A percentile compares a stretch with the other conserved stretches of the same genome.
Conservation (phyloP, 2,329 filamentous ascomycete species). For the Dactylellina drechsleri region DNA sequence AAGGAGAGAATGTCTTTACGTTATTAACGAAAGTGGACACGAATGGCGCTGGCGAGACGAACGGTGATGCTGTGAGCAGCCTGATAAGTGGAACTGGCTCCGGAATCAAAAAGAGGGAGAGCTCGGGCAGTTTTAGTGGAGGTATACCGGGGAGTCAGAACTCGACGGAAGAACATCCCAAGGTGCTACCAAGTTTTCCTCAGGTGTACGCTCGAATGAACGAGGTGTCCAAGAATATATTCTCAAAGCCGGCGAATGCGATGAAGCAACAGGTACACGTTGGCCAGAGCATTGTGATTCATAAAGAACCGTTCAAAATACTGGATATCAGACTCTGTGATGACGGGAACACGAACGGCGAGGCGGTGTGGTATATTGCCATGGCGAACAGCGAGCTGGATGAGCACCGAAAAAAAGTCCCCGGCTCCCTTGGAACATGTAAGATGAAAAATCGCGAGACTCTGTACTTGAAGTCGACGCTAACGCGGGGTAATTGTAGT, state of each 20-base stretch:
- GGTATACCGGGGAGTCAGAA: conserved; percentile 4
- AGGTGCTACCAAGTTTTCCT: conserved; percentile 56
- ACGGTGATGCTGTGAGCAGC: conserved; percentile 34
- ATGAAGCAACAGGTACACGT: conserved; percentile 59
- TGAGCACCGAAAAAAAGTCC: conserved; percentile 38
- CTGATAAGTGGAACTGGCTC: conserved; percentile 46
- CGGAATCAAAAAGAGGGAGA: conserved; percentile 51
- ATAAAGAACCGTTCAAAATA: conserved; percentile 55
- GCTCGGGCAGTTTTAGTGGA: conserved; percentile 41
- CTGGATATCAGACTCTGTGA: conserved; percentile 55
- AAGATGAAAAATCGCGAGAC: conserved; percentile 2
- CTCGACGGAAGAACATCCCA: conserved; percentile 22
- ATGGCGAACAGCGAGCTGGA: conserved; percentile 53
- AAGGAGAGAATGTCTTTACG: conserved; percentile 58
- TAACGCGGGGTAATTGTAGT: conserved; percentile 36
- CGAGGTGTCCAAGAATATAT: conserved; percentile 58
- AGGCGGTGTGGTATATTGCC: conserved; percentile 50
- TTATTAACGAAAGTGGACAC: conserved; percentile 54
- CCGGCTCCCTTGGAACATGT: conserved; percentile 31
- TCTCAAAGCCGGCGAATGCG: conserved; percentile 58
- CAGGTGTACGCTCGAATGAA: conserved; percentile 56
- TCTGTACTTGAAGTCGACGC: too few relatives aligned
- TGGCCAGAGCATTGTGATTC: conserved; percentile 56
- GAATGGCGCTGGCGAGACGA: not conserved
- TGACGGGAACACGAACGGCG: conserved; percentile 54